Evolutionary conservation across 2,329 filamentous ascomycete genomes (phyloP), one percentile per base, ranked within the genome.

Genomic region (Stagonosporopsis cucurbitacearum): DNA sequence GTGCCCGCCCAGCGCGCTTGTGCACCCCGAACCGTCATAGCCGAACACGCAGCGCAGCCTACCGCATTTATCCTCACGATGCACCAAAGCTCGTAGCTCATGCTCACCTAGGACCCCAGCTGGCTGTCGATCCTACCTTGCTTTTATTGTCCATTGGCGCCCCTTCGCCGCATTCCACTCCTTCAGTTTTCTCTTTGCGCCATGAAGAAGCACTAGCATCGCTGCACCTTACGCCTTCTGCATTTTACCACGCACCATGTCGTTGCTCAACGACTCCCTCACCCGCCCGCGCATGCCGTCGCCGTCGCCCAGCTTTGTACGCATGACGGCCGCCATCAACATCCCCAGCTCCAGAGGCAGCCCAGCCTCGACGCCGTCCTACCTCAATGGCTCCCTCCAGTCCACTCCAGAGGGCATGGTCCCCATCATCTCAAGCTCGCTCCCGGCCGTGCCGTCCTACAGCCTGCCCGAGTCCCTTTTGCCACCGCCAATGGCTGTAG

Each of bases 391-490:
- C 70, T 90, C 88, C 9, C 76, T 88, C 53, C 86, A 89, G 67
- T 81, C 82, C 2, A 90, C 89, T 0, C 88, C 89, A 5, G 88
- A 91, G 64, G 81, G 82, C 42, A 79, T 83, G 49, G 81, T 82
- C 17, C 83, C 82, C 32, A 79, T 81, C 59, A 83, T 84, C 39
- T 76, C 82, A 50, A 85, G 86, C 48, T 76, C 81, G 30, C 63
- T 74, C 28, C 70, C 71, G 20, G 61, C 64, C 40, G 70, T 72
- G 33, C 65, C 82, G 11, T 84, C 83, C 50, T 85, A 93, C 59
- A 84, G 89, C 67, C 83, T 95, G 40, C 89, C 90, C 30, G 91
- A 94, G 64, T 82, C 90, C n/a, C 80, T 89, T 41, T 77, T 91
- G 59, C 78, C 59, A 79, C 82, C 50, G 22, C 82, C 85, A 6